These are phyloP conservation scores for Zymoseptoria tritici DNA, from an alignment of 2,329 filamentous ascomycete genomes.

Conservation along the genomic window DNA sequence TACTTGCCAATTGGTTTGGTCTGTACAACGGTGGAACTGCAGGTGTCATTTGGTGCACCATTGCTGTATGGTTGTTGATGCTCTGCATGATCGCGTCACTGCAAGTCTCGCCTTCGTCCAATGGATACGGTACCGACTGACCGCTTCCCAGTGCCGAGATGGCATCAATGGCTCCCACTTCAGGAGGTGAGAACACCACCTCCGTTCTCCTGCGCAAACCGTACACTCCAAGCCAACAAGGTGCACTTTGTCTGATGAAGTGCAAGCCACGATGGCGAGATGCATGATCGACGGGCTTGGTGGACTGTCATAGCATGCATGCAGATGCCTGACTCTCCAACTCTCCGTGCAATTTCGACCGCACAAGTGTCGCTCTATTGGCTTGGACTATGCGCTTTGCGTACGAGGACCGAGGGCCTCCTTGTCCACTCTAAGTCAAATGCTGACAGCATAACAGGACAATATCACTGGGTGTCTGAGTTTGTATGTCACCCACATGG, in stretches of 20 bases:
- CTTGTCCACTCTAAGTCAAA: background rate
- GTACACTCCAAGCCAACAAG: background rate
- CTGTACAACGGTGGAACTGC: slow-evolving; percentile 26
- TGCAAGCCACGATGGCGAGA: no score
- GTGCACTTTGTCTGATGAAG: no score
- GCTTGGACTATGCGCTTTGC: no score
- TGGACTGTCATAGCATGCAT: background rate
- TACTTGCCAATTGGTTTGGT: slow-evolving; percentile 30
- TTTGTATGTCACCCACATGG: background rate
- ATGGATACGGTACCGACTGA: slow-evolving; percentile 2
- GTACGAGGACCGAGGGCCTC: no score
- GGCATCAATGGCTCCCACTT: slow-evolving; percentile 28
- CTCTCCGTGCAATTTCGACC: no score
- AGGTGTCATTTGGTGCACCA: slow-evolving; percentile 28
- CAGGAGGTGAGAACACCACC: slow-evolving; percentile 7
- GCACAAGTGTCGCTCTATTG: no score
- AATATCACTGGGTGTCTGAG: slow-evolving; percentile 23
- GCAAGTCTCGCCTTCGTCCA: slow-evolving; percentile 5
- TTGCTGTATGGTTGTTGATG: slow-evolving; percentile 29
- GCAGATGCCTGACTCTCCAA: background rate
- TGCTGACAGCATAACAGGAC: slow-evolving; percentile 1
- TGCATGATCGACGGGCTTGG: no score
- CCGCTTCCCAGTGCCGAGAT: slow-evolving; percentile 22
- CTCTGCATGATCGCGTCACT: slow-evolving; percentile 27
- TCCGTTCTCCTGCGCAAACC: background rate